Evolutionary conservation across 768 basidiomycete genomes (phyloP), one percentile per base, ranked within the genome.

Genomic region (Mrakia hoshinonis): DNA sequence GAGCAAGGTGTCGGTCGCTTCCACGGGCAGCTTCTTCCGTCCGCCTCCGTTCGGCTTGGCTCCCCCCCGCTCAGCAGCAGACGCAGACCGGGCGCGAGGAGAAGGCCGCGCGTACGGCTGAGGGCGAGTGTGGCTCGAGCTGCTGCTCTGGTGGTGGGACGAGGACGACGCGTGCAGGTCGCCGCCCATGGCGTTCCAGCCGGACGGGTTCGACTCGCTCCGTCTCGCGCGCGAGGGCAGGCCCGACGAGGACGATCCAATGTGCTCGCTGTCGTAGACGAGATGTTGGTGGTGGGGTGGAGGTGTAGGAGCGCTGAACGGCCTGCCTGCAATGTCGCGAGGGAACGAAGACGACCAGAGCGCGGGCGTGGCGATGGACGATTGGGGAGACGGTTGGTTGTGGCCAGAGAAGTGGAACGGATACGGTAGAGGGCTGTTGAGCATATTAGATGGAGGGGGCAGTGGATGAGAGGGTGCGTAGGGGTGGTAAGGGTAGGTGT

Each of bases 381-480:
- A 22, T 61, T n/a, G 58, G 11, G 58, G 58, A n/a, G 58, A 61
- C 31, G 36, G 22, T 4, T 61, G 58, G 22, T 61, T 31, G 31
- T 61, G 58, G 15, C 36, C 31, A 10, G 31, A 22, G 58, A 36
- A 61, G 13, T 39, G 58, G 58, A 61, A 36, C 31, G 58, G 58
- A 22, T 61, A 36, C 9, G 58, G 58, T 4, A 61, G 58, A 34
- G 58, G 58, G 58, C 36, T 31, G 58, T 61, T 31, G 58, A 61
- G 58, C 10, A 61, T 34, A 31, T 61, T 61, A 15, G 36, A 61
- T 12, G 58, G 58, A 61, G 58, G 58, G 22, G 36, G 58, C 22
- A 36, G 58, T n/a, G 20, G 20, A 20, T 58, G 55, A 3, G 55
- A 58, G 11, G 29, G 34, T 36, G 58, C n/a, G 34, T 61, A 61